Conservation (phyloP, 2,329 filamentous ascomycete species). For the Gyromitra esculenta region DNA sequence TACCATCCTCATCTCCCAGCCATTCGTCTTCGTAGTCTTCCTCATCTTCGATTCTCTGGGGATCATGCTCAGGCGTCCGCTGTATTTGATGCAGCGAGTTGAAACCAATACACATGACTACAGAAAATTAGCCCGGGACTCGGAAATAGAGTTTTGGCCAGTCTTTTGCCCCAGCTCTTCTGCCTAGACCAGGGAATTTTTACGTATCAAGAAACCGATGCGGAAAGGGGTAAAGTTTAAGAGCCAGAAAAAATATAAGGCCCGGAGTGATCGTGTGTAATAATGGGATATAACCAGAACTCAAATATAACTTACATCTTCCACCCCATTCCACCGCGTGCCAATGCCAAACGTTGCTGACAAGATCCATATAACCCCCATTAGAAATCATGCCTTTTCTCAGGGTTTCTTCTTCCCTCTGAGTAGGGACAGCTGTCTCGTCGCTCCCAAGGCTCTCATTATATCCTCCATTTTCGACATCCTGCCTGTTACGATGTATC, state of each 20-base stretch:
- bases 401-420: conserved; percentile 6
- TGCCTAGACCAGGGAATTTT: not conserved
- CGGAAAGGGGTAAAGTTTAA: not conserved
- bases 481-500: conserved; percentile 26
- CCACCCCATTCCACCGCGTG: conserved; percentile 66
- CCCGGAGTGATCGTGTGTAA: not conserved
- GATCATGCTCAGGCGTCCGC: not conserved
- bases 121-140: conserved; percentile 44
- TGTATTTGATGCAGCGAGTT: conserved; percentile 64
- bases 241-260: not conserved
- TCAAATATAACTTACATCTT: conserved; percentile 61
- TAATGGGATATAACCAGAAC: not conserved
- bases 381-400: not conserved
- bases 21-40: conserved; percentile 55
- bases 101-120: conserved; percentile 65
- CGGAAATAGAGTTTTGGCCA: not conserved
- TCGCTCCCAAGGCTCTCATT: conserved; percentile 3
- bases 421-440: not conserved
- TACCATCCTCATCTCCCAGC: conserved; percentile 48
- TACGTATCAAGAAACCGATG: not conserved
- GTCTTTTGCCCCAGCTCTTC: not conserved
- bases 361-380: conserved; percentile 59
- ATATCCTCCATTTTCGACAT: conserved; percentile 32
- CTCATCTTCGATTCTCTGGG: conserved; percentile 52
- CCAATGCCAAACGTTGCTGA: conserved; percentile 67